Base-by-base conservation (phyloP, 306 rosid genomes). In the Casuarina cunninghamiana region DNA sequence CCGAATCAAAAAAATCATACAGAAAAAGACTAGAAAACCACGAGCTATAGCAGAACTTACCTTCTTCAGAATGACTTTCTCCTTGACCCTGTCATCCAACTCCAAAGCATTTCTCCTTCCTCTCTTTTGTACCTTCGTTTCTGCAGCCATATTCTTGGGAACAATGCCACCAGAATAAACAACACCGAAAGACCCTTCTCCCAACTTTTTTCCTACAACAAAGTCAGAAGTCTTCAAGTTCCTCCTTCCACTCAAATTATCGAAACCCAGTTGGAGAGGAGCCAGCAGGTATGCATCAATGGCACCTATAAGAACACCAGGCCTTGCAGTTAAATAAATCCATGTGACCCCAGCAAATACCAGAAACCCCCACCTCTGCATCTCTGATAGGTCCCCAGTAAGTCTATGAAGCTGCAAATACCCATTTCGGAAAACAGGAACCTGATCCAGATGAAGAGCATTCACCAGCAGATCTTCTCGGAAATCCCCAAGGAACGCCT, bases 101-200 rank as follows among this genome's bases (percentile, higher is more conserved):
- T 41, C 50, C 10, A 78, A 2, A 4, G 77, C 69, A 79, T 73
- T 91, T 44, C 78, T 88, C 77, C 81, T 85, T 32, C 93, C 88
- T 80, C 83, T 85, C 72, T 54, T 85, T 87, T 75, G 86, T 37
- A 41, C 67, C 35, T 38, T 75, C 77, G 83, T 81, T n/a, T 80
- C 84, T 5, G 68, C 80, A 69, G 72, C 69, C 44, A 54, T 83
- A 75, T 87, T 90, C 77, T 87, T 94, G 0, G 97, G 93, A 55
- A 88, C 77, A 73, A 95, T 55, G 10, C 85, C 84, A 72, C 97
- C 97, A 10, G 96, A 81, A 85, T 93, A 95, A 60, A 95, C 99
- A 83, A 95, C 81, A 21, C 99, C 99, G 50, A 93, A 93, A 3
- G 97, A 91, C 3, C 99, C 99, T 82, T 95, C 99, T 60, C 97